Evolutionary conservation across 208 protist genomes (phyloP).

Genomic region (Vickermania ingenoplastis): DNA sequence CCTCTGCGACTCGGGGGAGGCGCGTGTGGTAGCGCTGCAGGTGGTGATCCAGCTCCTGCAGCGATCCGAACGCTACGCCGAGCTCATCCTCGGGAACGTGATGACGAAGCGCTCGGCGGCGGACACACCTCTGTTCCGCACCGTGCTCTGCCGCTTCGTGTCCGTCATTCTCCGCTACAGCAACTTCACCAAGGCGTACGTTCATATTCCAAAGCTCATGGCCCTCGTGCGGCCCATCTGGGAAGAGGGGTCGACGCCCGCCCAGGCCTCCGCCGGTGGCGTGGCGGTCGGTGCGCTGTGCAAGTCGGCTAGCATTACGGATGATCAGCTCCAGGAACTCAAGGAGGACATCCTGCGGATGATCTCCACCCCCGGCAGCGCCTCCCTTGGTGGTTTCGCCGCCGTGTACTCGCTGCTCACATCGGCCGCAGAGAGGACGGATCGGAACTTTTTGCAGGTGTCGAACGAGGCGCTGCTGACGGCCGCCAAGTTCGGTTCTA

Average conservation of each 20-base stretch:
- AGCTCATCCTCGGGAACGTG: slow-evolving; percentile 82
- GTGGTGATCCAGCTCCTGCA: slow-evolving; percentile 71
- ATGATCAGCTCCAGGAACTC: slow-evolving; percentile 49
- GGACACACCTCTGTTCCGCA: slow-evolving; percentile 65
- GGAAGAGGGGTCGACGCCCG: slow-evolving; percentile 60
- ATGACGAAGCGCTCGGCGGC: slow-evolving; percentile 72
- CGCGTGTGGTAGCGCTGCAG: slow-evolving; percentile 62
- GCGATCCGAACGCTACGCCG: slow-evolving; percentile 74
- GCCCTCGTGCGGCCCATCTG: slow-evolving; percentile 54
- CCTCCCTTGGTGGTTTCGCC: slow-evolving; percentile 67
- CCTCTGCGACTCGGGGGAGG: slow-evolving; percentile 76
- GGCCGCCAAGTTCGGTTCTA: slow-evolving; percentile 41
- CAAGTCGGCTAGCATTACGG: slow-evolving; percentile 67
- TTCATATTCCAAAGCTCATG: slow-evolving; percentile 69
- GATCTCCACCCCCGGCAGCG: slow-evolving; percentile 42
- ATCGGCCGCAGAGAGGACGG: slow-evolving; percentile 37
- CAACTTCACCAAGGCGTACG: slow-evolving; percentile 59
- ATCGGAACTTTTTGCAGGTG: slow-evolving; percentile 50
- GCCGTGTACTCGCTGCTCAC: slow-evolving; percentile 64
- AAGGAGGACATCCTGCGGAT: slow-evolving; percentile 58
- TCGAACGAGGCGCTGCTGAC: slow-evolving; percentile 41
- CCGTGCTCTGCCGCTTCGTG: slow-evolving; percentile 87
- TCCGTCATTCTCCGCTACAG: slow-evolving; percentile 79
- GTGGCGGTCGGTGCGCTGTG: slow-evolving; percentile 75
- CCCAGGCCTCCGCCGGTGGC: slow-evolving; percentile 47